phyloP scores from a whole-genome alignment of 2,329 filamentous ascomycete species.

The Diatrype stigma region DNA sequence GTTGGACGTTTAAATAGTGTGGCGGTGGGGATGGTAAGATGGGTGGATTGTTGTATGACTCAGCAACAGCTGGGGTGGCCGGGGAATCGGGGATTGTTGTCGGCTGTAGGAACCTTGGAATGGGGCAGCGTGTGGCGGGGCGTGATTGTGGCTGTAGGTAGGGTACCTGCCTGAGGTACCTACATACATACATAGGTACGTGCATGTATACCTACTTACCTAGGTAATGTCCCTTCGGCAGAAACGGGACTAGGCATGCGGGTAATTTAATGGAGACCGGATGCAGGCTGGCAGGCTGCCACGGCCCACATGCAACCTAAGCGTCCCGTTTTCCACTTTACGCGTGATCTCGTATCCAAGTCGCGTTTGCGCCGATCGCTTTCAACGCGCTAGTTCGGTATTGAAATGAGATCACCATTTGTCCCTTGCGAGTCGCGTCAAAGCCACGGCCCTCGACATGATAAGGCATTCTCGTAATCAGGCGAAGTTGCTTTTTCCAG shows the following conservation, averaged over 20 bases:
- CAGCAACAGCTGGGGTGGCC: slow-evolving; percentile 1
- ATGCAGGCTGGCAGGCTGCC: background rate
- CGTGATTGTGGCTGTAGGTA: no score
- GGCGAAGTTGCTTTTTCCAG: slow-evolving; percentile 4
- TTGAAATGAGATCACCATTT: slow-evolving; percentile 24
- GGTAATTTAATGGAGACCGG: background rate
- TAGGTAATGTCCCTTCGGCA: no score
- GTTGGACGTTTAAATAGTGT: slow-evolving; percentile 5
- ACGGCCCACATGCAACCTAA: background rate
- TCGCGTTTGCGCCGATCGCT: slow-evolving; percentile 23
- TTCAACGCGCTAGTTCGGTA: slow-evolving; percentile 24
- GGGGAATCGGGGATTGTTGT: no score
- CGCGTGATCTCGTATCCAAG: slow-evolving; percentile 27
- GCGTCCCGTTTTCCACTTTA: slow-evolving; percentile 21
- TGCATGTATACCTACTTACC: no score
- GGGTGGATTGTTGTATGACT: slow-evolving; percentile 1
- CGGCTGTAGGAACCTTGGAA: background rate
- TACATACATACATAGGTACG: no score
- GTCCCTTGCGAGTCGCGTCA: background rate
- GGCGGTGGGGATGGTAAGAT: background rate
- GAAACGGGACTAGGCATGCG: no score
- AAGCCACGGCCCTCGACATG: background rate
- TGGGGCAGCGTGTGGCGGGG: no score
- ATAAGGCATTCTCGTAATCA: background rate
- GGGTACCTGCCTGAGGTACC: no score